These are phyloP conservation scores for Pueraria montana DNA, from an alignment of 306 rosid species.

Conservation along the genomic window DNA sequence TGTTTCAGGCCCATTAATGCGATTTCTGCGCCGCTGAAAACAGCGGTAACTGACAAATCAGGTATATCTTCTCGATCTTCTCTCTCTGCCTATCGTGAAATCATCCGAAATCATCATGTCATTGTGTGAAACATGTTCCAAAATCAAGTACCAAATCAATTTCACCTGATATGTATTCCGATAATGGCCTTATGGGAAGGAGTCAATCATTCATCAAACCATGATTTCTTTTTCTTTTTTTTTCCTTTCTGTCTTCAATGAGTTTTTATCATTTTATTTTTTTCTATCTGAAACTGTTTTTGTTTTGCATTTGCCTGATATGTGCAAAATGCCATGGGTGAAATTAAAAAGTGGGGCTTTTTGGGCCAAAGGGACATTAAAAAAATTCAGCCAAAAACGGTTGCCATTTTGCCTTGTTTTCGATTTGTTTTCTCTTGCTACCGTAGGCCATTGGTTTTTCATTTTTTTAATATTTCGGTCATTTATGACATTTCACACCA, in stretches of 20 bases:
- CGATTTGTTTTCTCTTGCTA: not conserved
- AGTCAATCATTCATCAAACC: not conserved
- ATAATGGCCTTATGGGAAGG: constrained; percentile 16
- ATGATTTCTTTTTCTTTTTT: not conserved
- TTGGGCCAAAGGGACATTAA: not conserved
- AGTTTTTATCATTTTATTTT: not conserved
- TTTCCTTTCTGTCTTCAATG: not conserved
- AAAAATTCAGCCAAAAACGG: constrained; percentile 21
- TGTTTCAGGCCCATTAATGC: constrained; percentile 26
- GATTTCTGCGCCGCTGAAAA: constrained; percentile 6
- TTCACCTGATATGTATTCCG: not conserved
- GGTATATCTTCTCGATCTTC: constrained; percentile 48
- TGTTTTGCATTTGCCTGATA: not conserved
- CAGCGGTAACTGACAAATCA: constrained; percentile 30
- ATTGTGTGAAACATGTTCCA: not conserved
- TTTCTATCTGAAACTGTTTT: not conserved
- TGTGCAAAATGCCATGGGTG: not conserved
- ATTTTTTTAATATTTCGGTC: not conserved
- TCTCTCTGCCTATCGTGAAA: constrained; percentile 6
- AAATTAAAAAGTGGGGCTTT: constrained; percentile 17
- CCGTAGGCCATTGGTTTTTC: constrained; percentile 11
- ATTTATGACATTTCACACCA: constrained; percentile 27
- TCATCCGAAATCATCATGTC: constrained; percentile 17
- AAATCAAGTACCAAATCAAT: constrained; percentile 1
- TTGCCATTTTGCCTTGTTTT: constrained; percentile 11